phyloP scores from a whole-genome alignment of 345 rosid genomes.

The Lepidium aucheri region DNA sequence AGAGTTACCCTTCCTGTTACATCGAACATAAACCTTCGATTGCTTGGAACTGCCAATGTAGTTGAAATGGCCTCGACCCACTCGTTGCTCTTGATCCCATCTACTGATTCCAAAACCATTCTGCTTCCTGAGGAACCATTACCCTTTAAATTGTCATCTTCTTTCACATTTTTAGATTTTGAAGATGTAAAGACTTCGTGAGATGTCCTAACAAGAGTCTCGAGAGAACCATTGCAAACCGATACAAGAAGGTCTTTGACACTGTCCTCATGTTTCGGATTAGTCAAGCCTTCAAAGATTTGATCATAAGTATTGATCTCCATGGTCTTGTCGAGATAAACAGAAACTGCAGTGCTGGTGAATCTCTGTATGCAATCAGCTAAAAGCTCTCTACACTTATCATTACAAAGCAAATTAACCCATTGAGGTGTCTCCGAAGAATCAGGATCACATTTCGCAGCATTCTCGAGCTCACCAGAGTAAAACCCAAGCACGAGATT shows the following conservation, averaged over 20 bases:
- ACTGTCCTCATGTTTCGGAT: slow-evolving; percentile 64
- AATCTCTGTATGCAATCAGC: slow-evolving; percentile 78
- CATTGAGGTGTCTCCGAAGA: slow-evolving; percentile 43
- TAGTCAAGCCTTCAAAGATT: slow-evolving; percentile 72
- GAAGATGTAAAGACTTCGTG: slow-evolving; percentile 64
- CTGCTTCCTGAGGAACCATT: slow-evolving; percentile 14
- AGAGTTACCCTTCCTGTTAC: slow-evolving; percentile 90
- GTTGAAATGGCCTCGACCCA: slow-evolving; percentile 49
- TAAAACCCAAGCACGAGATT: slow-evolving; percentile 81
- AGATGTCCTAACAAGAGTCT: slow-evolving; percentile 72
- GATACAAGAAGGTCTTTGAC: slow-evolving; percentile 66
- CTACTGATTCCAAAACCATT: slow-evolving; percentile 6
- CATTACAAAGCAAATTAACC: slow-evolving; percentile 47
- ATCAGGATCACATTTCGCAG: slow-evolving; percentile 5
- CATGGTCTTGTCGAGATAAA: slow-evolving; percentile 90
- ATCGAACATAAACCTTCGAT: slow-evolving; percentile 72
- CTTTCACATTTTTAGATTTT: slow-evolving; percentile 1
- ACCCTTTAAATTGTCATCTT: slow-evolving; percentile 5
- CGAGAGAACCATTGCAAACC: slow-evolving; percentile 67
- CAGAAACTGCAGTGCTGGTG: slow-evolving; percentile 66
- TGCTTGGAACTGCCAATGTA: slow-evolving; percentile 63
- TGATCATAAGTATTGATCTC: slow-evolving; percentile 73
- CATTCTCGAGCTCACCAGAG: slow-evolving; percentile 20
- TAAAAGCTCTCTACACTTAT: slow-evolving; percentile 55
- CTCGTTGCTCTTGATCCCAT: slow-evolving; percentile 33